Conservation (phyloP, 495 filamentous ascomycete species). For the Massariosphaeria phaeospora region DNA sequence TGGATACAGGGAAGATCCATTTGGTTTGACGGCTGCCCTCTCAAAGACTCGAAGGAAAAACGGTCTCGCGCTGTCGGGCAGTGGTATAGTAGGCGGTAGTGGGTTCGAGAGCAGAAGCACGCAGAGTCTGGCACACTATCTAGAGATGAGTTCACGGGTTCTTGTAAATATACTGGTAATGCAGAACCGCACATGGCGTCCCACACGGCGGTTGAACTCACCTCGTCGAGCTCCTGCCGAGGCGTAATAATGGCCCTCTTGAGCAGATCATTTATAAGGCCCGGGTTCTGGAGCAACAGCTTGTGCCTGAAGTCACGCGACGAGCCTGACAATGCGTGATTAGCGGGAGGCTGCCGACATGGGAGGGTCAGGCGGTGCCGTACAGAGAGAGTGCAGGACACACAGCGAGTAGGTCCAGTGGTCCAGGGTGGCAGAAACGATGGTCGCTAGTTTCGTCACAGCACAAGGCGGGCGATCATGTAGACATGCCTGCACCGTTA, state of each 20-base stretch:
- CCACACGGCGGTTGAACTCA: too few relatives aligned
- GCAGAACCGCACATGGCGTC: too few relatives aligned
- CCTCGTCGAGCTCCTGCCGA: conserved; percentile 17
- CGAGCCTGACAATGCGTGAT: conserved; percentile 29
- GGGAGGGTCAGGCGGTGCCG: conserved; percentile 13
- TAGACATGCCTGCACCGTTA: conserved; percentile 23
- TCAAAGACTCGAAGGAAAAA: conserved; percentile 36
- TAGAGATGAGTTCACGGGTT: too few relatives aligned
- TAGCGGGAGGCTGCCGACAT: conserved; percentile 7
- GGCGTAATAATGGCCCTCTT: conserved; percentile 28
- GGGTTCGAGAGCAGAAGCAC: conserved; percentile 31
- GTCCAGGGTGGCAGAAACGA: conserved; percentile 31
- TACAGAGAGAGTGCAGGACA: conserved; percentile 35
- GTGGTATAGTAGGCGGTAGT: conserved; percentile 27
- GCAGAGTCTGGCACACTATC: conserved; percentile 21
- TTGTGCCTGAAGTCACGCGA: conserved; percentile 29
- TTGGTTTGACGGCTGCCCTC: conserved; percentile 22
- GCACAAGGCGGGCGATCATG: conserved; percentile 30
- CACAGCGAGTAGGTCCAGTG: conserved; percentile 36
- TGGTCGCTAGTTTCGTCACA: conserved; percentile 24
- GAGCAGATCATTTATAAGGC: conserved; percentile 31
- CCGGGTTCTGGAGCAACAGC: conserved; percentile 30
- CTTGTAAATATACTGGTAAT: too few relatives aligned
- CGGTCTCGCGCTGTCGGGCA: conserved; percentile 32
- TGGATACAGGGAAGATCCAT: conserved; percentile 21